These are phyloP conservation scores for Salix exigua DNA, from an alignment of 345 rosid species.

Conservation along the genomic window DNA sequence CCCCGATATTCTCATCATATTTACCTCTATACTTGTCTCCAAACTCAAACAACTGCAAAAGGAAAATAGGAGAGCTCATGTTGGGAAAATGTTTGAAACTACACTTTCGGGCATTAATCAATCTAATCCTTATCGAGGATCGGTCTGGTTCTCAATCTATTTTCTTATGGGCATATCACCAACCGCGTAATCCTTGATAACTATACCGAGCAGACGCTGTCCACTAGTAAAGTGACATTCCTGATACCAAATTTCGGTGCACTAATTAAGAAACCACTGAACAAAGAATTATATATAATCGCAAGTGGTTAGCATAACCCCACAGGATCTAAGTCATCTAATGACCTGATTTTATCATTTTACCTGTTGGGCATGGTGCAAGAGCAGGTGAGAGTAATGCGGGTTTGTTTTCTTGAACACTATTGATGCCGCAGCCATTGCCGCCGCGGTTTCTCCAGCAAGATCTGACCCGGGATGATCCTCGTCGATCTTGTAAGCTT, in stretches of 20 bases:
- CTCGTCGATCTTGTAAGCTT: constrained; percentile 31
- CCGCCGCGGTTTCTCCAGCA: constrained; percentile 65
- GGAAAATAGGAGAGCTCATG: not conserved
- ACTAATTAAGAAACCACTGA: not conserved
- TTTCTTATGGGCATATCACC: not conserved
- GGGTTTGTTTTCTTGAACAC: constrained; percentile 34
- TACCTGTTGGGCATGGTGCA: constrained; percentile 58
- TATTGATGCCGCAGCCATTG: constrained; percentile 64
- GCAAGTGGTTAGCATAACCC: not conserved
- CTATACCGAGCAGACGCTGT: not conserved
- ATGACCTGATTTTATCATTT: not conserved
- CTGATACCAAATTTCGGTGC: not conserved
- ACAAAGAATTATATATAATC: not conserved
- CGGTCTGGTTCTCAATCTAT: not conserved
- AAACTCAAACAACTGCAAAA: constrained; percentile 73
- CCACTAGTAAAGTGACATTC: too few species aligned
- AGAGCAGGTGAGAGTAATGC: constrained; percentile 39
- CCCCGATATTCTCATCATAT: constrained; percentile 67
- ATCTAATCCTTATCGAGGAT: too few species aligned
- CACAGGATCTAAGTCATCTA: not conserved
- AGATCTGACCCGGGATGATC: constrained; percentile 65
- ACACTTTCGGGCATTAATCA: too few species aligned
- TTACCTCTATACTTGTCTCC: constrained; percentile 77
- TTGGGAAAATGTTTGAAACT: not conserved
- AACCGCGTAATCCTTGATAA: not conserved